These are phyloP conservation scores for Cystobasidium slooffiae DNA, from an alignment of 1,284 basidiomycete genomes.

Conservation along the genomic window DNA sequence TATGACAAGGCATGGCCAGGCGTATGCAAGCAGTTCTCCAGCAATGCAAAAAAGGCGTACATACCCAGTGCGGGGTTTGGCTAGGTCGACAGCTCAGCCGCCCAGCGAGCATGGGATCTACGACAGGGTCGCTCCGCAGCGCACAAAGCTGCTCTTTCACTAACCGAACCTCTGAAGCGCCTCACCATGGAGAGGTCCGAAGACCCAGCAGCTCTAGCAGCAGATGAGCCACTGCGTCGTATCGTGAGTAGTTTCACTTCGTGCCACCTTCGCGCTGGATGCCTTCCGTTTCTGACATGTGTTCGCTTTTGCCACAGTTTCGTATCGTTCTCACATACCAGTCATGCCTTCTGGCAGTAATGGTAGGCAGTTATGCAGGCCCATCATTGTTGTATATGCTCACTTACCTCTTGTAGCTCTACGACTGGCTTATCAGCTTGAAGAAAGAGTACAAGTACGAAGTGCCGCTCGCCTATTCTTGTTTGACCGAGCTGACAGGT, in stretches of 20 bases:
- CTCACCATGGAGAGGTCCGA: background rate
- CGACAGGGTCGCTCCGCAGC: background rate
- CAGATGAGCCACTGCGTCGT: background rate
- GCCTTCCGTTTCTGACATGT: background rate
- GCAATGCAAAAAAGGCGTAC: too few species aligned
- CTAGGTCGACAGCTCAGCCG: too few species aligned
- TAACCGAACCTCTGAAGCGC: background rate
- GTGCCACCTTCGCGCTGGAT: background rate
- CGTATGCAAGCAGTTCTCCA: too few species aligned
- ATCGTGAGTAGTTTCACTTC: background rate
- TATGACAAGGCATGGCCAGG: too few species aligned
- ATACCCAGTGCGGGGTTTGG: too few species aligned
- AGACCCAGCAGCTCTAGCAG: background rate
- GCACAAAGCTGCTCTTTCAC: background rate
- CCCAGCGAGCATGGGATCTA: too few species aligned
- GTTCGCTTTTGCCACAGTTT: background rate
- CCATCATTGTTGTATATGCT: background rate
- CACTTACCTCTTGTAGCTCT: conserved; percentile 1
- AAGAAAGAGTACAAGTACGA: conserved; percentile 30
- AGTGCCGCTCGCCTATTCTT: too few species aligned
- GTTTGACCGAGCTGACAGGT: background rate
- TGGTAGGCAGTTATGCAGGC: conserved; percentile 9
- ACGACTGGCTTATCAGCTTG: conserved; percentile 30
- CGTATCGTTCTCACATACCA: conserved; percentile 4
- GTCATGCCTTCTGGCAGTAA: background rate